Conservation (phyloP, 257 asterid species). For the Ilex asprella region DNA sequence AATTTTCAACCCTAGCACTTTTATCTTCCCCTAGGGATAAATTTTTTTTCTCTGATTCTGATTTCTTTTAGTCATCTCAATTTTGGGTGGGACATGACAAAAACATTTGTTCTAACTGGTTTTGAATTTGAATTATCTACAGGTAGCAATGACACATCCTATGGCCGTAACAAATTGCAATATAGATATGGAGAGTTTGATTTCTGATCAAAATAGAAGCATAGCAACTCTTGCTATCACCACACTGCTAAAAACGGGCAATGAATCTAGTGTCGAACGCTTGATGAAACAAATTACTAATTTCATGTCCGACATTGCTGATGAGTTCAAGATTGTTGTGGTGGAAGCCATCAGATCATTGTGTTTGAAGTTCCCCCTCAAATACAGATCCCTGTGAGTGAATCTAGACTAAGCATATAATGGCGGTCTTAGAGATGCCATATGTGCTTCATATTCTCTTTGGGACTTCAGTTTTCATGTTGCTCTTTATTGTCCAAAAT, state of each 20-base stretch:
- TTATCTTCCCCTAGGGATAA: too few species aligned
- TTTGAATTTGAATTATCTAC: constrained; percentile 18
- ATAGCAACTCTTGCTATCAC: constrained; percentile 93
- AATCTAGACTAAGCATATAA: too few species aligned
- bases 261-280: constrained; percentile 90
- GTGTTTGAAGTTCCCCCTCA: constrained; percentile 92
- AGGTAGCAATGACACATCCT: constrained; percentile 98
- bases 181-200: constrained; percentile 95
- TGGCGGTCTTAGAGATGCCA: too few species aligned
- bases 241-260: constrained; percentile 90
- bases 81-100: too few species aligned
- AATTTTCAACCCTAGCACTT: too few species aligned
- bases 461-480: background rate
- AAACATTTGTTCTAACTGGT: background rate
- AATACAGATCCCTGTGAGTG: constrained; percentile 90
- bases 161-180: constrained; percentile 89
- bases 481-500: background rate
- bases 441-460: too few species aligned
- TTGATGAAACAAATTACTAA: constrained; percentile 91
- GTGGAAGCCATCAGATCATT: constrained; percentile 90
- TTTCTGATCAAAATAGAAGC: constrained; percentile 91
- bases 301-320: constrained; percentile 97
- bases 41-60: too few species aligned
- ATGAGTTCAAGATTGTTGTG: constrained; percentile 94
- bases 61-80: too few species aligned